Evolutionary conservation across 768 basidiomycete species (phyloP).

Genomic region (Plicaturopsis crispa): DNA sequence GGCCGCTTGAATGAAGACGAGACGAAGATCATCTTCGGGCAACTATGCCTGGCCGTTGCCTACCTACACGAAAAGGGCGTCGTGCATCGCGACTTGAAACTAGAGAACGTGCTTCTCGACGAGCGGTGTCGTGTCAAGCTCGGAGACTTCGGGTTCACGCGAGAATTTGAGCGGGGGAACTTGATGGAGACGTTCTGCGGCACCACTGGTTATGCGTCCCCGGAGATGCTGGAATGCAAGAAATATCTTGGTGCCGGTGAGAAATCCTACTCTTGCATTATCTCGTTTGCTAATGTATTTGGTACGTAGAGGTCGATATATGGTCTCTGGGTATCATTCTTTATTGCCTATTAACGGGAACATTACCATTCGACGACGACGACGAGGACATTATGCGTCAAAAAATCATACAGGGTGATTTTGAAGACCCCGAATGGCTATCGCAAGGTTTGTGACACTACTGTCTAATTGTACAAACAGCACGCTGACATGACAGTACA

Average conservation of each 20-base stretch:
- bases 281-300: background rate
- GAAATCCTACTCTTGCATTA: slow-evolving; percentile 19
- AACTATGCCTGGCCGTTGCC: slow-evolving; percentile 87
- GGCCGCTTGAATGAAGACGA: slow-evolving; percentile 83
- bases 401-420: slow-evolving; percentile 79
- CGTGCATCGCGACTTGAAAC: slow-evolving; percentile 93
- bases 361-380: slow-evolving; percentile 86
- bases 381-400: slow-evolving; percentile 77
- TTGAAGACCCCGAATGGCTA: slow-evolving; percentile 91
- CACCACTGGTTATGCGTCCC: slow-evolving; percentile 89
- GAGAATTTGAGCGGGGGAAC: slow-evolving; percentile 74
- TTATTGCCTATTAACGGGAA: slow-evolving; percentile 84
- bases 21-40: slow-evolving; percentile 86
- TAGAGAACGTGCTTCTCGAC: slow-evolving; percentile 91
- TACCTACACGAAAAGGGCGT: slow-evolving; percentile 90
- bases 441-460: slow-evolving; percentile 53
- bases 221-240: slow-evolving; percentile 84
- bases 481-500: too few species aligned
- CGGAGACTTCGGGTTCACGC: slow-evolving; percentile 91
- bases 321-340: slow-evolving; percentile 95
- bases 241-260: slow-evolving; percentile 87
- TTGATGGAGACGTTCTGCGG: slow-evolving; percentile 94
- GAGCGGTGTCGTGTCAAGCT: slow-evolving; percentile 88
- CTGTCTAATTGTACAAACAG: too few species aligned
- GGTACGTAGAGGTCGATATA: slow-evolving; percentile 74